These are phyloP conservation scores for Wickerhamiella spandovensis DNA, from an alignment of 805 yeast species.

Conservation along the genomic window DNA sequence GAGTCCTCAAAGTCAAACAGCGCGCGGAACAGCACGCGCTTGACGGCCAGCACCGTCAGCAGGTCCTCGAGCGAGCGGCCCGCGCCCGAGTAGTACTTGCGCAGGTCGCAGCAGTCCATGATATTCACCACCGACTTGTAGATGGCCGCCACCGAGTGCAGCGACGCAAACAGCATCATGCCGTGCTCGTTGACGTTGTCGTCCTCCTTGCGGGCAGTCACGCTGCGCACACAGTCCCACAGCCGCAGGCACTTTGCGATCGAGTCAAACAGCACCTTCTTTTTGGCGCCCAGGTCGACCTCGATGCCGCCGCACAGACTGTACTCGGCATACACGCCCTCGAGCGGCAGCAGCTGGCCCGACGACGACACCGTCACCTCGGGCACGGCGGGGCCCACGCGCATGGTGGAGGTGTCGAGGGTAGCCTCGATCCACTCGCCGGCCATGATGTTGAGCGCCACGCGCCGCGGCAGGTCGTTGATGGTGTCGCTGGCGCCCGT, in stretches of 20 bases:
- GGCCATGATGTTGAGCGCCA: not conserved
- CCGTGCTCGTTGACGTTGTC: not conserved
- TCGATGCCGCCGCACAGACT: not conserved
- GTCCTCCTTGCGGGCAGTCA: not conserved
- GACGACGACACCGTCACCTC: not conserved
- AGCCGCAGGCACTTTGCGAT: not conserved
- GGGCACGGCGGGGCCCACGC: not conserved
- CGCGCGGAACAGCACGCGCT: not conserved
- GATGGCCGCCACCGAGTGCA: not conserved
- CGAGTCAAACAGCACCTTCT: not conserved
- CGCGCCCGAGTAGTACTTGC: not conserved
- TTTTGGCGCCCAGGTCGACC: not conserved
- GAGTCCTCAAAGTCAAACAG: not conserved
- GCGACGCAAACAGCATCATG: not conserved
- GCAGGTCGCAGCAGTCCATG: slow-evolving; percentile 1
- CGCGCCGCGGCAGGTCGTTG: not conserved
- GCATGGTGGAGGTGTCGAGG: not conserved
- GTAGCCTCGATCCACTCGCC: not conserved
- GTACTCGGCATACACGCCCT: not conserved
- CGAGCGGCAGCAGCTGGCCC: not conserved
- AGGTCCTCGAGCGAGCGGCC: not conserved
- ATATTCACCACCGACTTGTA: not conserved
- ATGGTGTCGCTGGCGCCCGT: not conserved
- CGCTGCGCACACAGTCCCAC: not conserved
- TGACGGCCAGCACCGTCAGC: not conserved